Evolutionary conservation across 1,284 basidiomycete genomes (phyloP).

Genomic region (Acaromyces ingoldii): DNA sequence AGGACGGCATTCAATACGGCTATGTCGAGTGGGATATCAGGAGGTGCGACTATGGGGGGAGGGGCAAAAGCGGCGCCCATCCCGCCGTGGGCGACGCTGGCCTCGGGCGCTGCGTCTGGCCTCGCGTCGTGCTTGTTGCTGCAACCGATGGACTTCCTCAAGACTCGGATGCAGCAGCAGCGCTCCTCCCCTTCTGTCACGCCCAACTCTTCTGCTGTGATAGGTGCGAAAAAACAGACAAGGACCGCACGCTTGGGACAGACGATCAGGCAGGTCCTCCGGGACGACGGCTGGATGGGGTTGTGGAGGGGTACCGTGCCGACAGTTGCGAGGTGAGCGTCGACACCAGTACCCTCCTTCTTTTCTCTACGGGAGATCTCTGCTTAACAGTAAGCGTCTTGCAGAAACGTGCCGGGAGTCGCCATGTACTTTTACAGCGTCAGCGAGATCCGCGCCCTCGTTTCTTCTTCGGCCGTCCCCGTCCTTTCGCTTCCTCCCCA

Average conservation of each 20-base stretch:
- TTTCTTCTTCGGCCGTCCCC: constrained; percentile 33
- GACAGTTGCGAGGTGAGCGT: constrained; percentile 24
- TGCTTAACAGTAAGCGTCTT: too few relatives aligned
- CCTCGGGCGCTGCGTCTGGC: constrained; percentile 43
- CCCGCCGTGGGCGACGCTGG: constrained; percentile 38
- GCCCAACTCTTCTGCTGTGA: too few relatives aligned
- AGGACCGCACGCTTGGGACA: constrained; percentile 21
- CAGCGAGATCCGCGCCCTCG: constrained; percentile 32
- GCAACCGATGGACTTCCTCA: constrained; percentile 49
- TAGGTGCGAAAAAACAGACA: too few relatives aligned
- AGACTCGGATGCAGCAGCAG: constrained; percentile 46
- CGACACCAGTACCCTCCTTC: not conserved
- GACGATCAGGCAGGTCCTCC: constrained; percentile 22
- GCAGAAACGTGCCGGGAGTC: constrained; percentile 47
- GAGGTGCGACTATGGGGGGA: too few relatives aligned
- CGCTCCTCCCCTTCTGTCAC: too few relatives aligned
- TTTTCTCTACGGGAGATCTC: too few relatives aligned
- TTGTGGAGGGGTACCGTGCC: constrained; percentile 48
- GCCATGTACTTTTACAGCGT: constrained; percentile 50
- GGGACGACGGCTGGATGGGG: constrained; percentile 33
- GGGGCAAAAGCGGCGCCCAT: too few relatives aligned
- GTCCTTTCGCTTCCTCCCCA: constrained; percentile 55
- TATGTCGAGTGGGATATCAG: too few relatives aligned
- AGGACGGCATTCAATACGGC: too few relatives aligned
- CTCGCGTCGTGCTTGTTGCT: constrained; percentile 46